phyloP scores from a whole-genome alignment of 306 rosid genomes.

The Rosa chinensis region DNA sequence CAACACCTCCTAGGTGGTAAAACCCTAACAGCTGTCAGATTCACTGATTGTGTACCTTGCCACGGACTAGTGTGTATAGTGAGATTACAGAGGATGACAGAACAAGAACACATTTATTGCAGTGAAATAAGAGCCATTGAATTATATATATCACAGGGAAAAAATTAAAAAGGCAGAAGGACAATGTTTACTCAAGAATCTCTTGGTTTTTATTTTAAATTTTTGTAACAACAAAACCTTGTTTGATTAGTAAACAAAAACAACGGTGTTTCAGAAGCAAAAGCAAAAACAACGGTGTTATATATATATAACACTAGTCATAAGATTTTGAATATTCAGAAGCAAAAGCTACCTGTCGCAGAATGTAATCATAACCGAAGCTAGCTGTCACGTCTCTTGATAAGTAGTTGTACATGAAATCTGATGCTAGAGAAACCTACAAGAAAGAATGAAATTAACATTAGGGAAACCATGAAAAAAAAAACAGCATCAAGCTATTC shows the following conservation, averaged over 20 bases:
- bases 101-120: not conserved
- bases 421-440: conserved; percentile 90
- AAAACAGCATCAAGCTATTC: not conserved
- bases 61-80: not conserved
- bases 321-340: not conserved
- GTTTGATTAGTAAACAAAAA: not conserved
- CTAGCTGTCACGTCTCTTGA: conserved; percentile 86
- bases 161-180: too few relatives aligned
- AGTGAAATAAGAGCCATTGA: too few relatives aligned
- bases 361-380: conserved; percentile 92
- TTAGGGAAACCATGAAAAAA: not conserved
- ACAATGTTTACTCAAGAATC: too few relatives aligned
- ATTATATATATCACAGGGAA: not conserved
- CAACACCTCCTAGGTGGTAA: too few relatives aligned
- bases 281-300: not conserved
- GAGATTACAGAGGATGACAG: not conserved
- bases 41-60: not conserved
- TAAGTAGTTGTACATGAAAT: conserved; percentile 90
- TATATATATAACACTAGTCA: not conserved
- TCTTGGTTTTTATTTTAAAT: not conserved
- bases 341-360: conserved; percentile 61
- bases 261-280: not conserved
- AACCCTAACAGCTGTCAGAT: not conserved
- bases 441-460: not conserved
- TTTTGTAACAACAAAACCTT: not conserved